Conservation (phyloP, 768 basidiomycete species). For the Rhodotorula toruloides region DNA sequence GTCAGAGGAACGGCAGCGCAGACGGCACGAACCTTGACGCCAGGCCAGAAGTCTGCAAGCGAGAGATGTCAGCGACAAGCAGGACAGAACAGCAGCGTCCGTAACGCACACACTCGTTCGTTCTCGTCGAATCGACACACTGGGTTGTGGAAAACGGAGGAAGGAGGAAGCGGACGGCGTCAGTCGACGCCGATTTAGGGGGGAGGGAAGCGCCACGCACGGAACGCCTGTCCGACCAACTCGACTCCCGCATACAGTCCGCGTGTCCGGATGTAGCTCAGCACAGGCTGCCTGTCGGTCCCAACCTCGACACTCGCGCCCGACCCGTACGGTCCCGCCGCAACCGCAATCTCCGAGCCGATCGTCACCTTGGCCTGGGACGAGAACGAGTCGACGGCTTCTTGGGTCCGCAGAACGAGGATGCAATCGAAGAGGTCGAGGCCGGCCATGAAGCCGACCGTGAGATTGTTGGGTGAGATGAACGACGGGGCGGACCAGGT, state of each 20-base stretch:
- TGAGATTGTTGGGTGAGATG: slow-evolving; percentile 42
- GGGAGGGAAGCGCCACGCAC: too few species aligned
- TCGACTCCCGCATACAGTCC: slow-evolving; percentile 43
- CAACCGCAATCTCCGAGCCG: slow-evolving; percentile 39
- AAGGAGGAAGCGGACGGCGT: too few species aligned
- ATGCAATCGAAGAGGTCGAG: slow-evolving; percentile 38
- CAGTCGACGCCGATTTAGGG: too few species aligned
- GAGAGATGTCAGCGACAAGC: too few species aligned
- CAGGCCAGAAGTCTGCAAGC: slow-evolving; percentile 20
- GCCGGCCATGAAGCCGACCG: slow-evolving; percentile 39
- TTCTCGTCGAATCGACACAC: slow-evolving; percentile 32
- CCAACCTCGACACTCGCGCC: slow-evolving; percentile 39
- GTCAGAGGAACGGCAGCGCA: background rate
- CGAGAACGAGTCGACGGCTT: slow-evolving; percentile 42
- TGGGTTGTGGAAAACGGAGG: too few species aligned
- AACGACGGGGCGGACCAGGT: slow-evolving; percentile 42
- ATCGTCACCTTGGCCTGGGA: slow-evolving; percentile 40
- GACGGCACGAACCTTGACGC: slow-evolving; percentile 18
- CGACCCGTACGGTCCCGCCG: slow-evolving; percentile 40
- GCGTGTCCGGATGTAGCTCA: slow-evolving; percentile 30
- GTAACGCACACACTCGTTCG: slow-evolving; percentile 2
- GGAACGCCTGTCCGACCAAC: slow-evolving; percentile 34
- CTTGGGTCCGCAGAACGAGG: slow-evolving; percentile 36
- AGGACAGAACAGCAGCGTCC: background rate
- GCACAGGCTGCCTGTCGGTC: slow-evolving; percentile 36